These are phyloP conservation scores for Xylaria cubensis DNA, from an alignment of 495 filamentous ascomycete genomes.

Conservation along the genomic window DNA sequence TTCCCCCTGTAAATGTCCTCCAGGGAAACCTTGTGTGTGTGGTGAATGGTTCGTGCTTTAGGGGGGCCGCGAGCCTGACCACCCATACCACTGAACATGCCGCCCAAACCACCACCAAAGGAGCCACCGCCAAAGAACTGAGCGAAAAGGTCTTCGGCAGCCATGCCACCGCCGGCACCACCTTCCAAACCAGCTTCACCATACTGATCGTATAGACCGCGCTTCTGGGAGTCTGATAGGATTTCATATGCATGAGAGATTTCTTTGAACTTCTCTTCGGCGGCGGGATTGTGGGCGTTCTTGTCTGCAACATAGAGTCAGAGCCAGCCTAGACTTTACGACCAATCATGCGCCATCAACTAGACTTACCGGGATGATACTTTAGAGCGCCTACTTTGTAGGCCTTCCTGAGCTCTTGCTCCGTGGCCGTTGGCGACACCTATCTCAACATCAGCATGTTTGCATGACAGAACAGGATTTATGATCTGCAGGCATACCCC, in stretches of 20 bases:
- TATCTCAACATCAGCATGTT: conserved; percentile 48
- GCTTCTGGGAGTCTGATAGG: conserved; percentile 90
- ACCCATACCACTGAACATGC: conserved; percentile 82
- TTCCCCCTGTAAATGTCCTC: conserved; percentile 99
- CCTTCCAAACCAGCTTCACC: conserved; percentile 94
- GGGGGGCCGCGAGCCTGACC: conserved; percentile 85
- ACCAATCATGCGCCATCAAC: conserved; percentile 2
- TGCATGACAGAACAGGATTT: neutral
- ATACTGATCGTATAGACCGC: conserved; percentile 92
- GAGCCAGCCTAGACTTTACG: conserved; percentile 31
- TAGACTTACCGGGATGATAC: conserved; percentile 81
- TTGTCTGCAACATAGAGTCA: conserved; percentile 70
- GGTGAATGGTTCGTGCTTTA: conserved; percentile 94
- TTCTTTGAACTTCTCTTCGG: conserved; percentile 98
- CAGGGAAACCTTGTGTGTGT: conserved; percentile 96
- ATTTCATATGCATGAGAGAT: conserved; percentile 94
- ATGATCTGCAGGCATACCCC: conserved; percentile 66
- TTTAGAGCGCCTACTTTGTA: conserved; percentile 91
- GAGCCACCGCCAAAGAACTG: conserved; percentile 91
- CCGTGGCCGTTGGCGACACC: conserved; percentile 75
- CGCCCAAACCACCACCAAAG: conserved; percentile 77
- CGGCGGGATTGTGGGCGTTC: conserved; percentile 90
- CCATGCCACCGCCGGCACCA: conserved; percentile 88
- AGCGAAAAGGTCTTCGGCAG: conserved; percentile 94
- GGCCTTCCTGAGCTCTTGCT: conserved; percentile 83